Conservation (phyloP, 139 green algal species). For the Coccomyxa sp. region DNA sequence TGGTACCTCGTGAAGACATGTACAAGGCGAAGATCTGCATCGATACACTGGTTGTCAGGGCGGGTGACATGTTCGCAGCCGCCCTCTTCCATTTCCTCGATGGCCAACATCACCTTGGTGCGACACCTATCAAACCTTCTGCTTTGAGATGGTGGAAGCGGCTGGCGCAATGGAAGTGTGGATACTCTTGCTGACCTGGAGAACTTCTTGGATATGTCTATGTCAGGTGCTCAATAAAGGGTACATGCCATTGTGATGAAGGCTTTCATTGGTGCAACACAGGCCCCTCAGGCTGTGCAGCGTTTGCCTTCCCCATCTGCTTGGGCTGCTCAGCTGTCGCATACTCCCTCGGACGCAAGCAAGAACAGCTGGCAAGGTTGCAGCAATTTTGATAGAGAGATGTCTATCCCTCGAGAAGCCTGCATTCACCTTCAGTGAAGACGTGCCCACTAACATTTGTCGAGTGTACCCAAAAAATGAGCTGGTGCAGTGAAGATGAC, state of each 20-base stretch:
- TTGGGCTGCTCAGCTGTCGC: constrained; percentile 16
- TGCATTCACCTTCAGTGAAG: too few species aligned
- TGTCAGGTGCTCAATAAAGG: too few species aligned
- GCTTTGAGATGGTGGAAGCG: background rate
- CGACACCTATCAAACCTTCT: background rate
- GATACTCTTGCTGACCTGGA: too few species aligned
- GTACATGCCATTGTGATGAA: too few species aligned
- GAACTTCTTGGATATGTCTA: too few species aligned
- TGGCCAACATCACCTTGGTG: background rate
- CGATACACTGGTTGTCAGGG: constrained; percentile 46
- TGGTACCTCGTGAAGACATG: constrained; percentile 68
- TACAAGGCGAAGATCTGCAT: constrained; percentile 70
- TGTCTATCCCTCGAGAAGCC: too few species aligned
- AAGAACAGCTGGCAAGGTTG: constrained; percentile 28
- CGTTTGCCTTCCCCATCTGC: constrained; percentile 32
- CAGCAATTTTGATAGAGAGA: too few species aligned
- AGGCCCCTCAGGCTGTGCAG: constrained; percentile 32
- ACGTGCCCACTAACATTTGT: too few species aligned
- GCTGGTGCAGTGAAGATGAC: too few species aligned
- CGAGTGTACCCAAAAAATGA: too few species aligned
- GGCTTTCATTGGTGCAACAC: background rate
- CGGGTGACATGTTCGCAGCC: constrained; percentile 42
- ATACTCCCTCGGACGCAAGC: constrained; percentile 16
- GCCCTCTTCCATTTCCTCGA: constrained; percentile 30
- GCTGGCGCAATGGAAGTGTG: too few species aligned